phyloP scores from a whole-genome alignment of 2,329 filamentous ascomycete genomes.

The Fusarium continuum region DNA sequence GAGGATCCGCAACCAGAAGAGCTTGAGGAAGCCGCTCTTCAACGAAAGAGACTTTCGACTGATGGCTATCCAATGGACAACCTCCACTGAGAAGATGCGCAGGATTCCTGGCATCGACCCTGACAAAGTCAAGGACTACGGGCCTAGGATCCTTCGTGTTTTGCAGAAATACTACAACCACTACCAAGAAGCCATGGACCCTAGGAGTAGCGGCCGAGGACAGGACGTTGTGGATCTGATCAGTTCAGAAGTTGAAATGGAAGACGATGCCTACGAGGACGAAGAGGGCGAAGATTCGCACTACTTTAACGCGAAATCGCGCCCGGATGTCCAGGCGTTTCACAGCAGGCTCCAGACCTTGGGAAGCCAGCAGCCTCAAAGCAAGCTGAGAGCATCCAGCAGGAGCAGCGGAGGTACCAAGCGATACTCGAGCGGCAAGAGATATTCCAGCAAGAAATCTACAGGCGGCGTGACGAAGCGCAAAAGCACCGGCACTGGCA shows the following conservation, averaged over 20 bases:
- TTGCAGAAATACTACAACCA: constrained; percentile 58
- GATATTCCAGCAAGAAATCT: constrained; percentile 44
- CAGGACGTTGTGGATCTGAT: constrained; percentile 65
- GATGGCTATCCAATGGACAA: constrained; percentile 77
- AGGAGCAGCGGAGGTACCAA: constrained; percentile 44
- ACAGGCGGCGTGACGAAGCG: constrained; percentile 46
- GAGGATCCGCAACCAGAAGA: constrained; percentile 66
- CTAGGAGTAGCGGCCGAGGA: constrained; percentile 29
- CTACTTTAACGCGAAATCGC: constrained; percentile 53
- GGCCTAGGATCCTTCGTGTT: constrained; percentile 67
- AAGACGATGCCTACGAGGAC: constrained; percentile 51
- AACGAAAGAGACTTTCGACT: constrained; percentile 74
- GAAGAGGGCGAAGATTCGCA: constrained; percentile 56
- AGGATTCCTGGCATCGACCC: constrained; percentile 69
- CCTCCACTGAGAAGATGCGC: constrained; percentile 67
- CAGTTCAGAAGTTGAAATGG: constrained; percentile 54
- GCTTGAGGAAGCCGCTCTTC: constrained; percentile 69
- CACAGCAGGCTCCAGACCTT: constrained; percentile 46
- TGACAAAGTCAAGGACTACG: constrained; percentile 70
- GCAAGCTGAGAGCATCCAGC: constrained; percentile 40
- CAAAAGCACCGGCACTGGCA: constrained; percentile 41
- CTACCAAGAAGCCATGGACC: constrained; percentile 63
- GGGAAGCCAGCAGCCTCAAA: constrained; percentile 40
- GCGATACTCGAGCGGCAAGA: constrained; percentile 44
- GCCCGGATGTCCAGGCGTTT: constrained; percentile 48